phyloP scores from a whole-genome alignment of 805 yeast species.

The Kluyveromyces starmeri region DNA sequence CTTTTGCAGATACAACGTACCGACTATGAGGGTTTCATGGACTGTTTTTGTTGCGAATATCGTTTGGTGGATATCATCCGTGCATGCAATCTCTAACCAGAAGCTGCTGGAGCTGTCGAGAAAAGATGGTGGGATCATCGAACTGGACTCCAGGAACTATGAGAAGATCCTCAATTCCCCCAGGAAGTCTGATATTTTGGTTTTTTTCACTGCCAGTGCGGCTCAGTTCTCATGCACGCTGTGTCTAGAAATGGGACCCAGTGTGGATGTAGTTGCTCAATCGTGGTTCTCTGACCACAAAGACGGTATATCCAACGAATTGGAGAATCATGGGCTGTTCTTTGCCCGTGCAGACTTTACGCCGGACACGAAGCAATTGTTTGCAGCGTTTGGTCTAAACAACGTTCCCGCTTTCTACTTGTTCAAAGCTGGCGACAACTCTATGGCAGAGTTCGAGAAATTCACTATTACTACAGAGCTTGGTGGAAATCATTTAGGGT shows the following conservation, averaged over 20 bases:
- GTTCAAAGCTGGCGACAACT: slow-evolving; percentile 45
- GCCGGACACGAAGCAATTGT: slow-evolving; percentile 39
- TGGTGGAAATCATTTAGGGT: slow-evolving; percentile 28
- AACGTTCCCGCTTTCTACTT: slow-evolving; percentile 73
- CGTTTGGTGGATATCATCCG: slow-evolving; percentile 8
- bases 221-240: slow-evolving; percentile 67
- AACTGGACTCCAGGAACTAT: slow-evolving; percentile 53
- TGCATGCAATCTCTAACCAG: slow-evolving; percentile 14
- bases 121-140: slow-evolving; percentile 33
- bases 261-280: slow-evolving; percentile 47
- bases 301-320: slow-evolving; percentile 29
- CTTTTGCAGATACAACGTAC: no score
- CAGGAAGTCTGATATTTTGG: slow-evolving; percentile 58
- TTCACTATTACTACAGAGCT: slow-evolving; percentile 29
- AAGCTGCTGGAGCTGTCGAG: slow-evolving; percentile 23
- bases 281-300: slow-evolving; percentile 59
- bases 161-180: slow-evolving; percentile 49
- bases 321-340: slow-evolving; percentile 36
- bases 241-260: slow-evolving; percentile 65
- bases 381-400: slow-evolving; percentile 39
- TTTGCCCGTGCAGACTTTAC: slow-evolving; percentile 73
- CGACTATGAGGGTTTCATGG: slow-evolving; percentile 1
- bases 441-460: slow-evolving; percentile 20
- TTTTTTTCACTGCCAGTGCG: slow-evolving; percentile 66
- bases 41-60: slow-evolving; percentile 5